phyloP scores from a whole-genome alignment of 495 filamentous ascomycete genomes.

The Filosporella fistucella region DNA sequence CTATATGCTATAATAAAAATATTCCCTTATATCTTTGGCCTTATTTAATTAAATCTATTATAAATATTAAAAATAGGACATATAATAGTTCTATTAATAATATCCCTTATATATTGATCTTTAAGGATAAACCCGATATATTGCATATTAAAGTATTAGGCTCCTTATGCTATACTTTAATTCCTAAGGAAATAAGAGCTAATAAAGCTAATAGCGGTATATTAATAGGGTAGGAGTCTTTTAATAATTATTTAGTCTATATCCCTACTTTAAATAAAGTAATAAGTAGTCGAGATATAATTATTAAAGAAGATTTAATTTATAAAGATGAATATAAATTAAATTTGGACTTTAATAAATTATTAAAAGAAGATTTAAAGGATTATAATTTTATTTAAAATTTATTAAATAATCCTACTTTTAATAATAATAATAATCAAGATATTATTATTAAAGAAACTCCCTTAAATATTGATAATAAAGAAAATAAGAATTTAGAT shows the following conservation, averaged over 20 bases:
- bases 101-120: neutral
- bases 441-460: neutral
- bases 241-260: slow-evolving; percentile 12
- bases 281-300: slow-evolving; percentile 5
- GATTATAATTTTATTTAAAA: neutral
- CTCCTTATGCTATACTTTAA: slow-evolving; percentile 3
- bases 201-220: slow-evolving; percentile 10
- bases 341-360: slow-evolving; percentile 5
- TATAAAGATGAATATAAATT: slow-evolving; percentile 9
- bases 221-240: slow-evolving; percentile 6
- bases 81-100: slow-evolving; percentile 11
- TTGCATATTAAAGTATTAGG: slow-evolving; percentile 8
- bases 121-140: slow-evolving; percentile 3
- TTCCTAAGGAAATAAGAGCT: neutral
- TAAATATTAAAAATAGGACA: slow-evolving; percentile 11
- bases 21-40: slow-evolving; percentile 8
- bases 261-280: slow-evolving; percentile 9
- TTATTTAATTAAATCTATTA: slow-evolving; percentile 6
- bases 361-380: neutral
- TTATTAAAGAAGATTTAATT: slow-evolving; percentile 10
- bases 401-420: neutral
- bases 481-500: neutral
- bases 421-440: neutral
- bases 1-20: slow-evolving; percentile 3
- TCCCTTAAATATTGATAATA: neutral